Evolutionary conservation across 192 early-diverging fungal species (phyloP).

Genomic region (Coemansia sp.): DNA sequence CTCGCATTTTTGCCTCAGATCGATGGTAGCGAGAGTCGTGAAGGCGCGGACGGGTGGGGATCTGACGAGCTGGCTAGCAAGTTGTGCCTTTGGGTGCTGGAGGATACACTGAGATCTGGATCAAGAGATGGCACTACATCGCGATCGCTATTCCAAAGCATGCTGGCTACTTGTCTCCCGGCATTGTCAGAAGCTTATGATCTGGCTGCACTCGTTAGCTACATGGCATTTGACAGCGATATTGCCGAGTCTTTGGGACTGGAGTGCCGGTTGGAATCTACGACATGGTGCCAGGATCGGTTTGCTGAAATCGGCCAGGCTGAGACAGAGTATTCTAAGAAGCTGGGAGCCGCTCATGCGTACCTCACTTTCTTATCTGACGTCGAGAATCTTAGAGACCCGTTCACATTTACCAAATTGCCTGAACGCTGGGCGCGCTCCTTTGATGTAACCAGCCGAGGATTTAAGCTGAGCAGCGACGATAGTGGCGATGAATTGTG

Average conservation of each 20-base stretch:
- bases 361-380: conserved; percentile 18
- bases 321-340: not conserved
- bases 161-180: conserved; percentile 7
- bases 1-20: not conserved
- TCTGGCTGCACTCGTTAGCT: not conserved
- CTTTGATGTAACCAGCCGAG: conserved; percentile 11
- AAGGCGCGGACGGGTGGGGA: not conserved
- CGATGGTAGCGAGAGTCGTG: not conserved
- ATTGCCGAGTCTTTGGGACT: conserved; percentile 6
- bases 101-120: not conserved
- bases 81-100: conserved; percentile 18
- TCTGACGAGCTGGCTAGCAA: conserved; percentile 7
- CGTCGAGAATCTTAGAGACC: conserved; percentile 23
- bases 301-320: not conserved
- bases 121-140: not conserved
- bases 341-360: not conserved
- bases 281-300: conserved; percentile 13
- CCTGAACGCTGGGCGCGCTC: conserved; percentile 12
- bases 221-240: conserved; percentile 17
- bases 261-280: conserved; percentile 8
- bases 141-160: not conserved
- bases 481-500: not conserved
- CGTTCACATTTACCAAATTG: conserved; percentile 31
- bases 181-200: conserved; percentile 11
- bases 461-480: not conserved